Evolutionary conservation across 2,329 filamentous ascomycete species (phyloP).

Genomic region (Plectosphaerella plurivora): DNA sequence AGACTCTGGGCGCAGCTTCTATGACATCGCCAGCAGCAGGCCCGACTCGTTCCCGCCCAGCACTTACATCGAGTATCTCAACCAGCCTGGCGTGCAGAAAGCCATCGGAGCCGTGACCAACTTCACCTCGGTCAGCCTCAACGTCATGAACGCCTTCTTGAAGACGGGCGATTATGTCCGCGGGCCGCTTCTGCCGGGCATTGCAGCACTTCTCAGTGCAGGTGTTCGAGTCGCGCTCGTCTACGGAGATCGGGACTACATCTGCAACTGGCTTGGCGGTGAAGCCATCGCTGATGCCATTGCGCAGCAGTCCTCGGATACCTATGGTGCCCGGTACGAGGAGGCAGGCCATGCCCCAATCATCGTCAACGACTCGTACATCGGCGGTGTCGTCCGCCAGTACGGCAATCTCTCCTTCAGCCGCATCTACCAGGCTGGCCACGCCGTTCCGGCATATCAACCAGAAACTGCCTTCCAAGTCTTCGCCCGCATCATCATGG

Average conservation of each 20-base stretch:
- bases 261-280: slow-evolving; percentile 70
- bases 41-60: slow-evolving; percentile 59
- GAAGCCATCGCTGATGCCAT: slow-evolving; percentile 65
- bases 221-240: slow-evolving; percentile 68
- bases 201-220: slow-evolving; percentile 55
- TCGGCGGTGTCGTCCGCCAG: slow-evolving; percentile 70
- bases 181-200: slow-evolving; percentile 52
- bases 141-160: slow-evolving; percentile 42
- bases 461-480: slow-evolving; percentile 55
- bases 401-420: slow-evolving; percentile 70
- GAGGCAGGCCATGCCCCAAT: slow-evolving; percentile 69
- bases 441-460: slow-evolving; percentile 58
- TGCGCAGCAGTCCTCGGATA: slow-evolving; percentile 38
- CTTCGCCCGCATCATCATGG: slow-evolving; percentile 56
- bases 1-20: slow-evolving; percentile 48
- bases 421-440: slow-evolving; percentile 62
- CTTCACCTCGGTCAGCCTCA: slow-evolving; percentile 45
- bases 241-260: slow-evolving; percentile 62
- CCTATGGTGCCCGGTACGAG: slow-evolving; percentile 52
- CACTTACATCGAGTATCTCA: slow-evolving; percentile 62
- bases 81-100: slow-evolving; percentile 47
- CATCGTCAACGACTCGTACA: slow-evolving; percentile 61
- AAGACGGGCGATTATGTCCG: slow-evolving; percentile 59
- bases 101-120: slow-evolving; percentile 57
- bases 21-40: slow-evolving; percentile 54